These are phyloP conservation scores for Teunomyces gatunensis DNA, from an alignment of 805 yeast genomes.

Conservation along the genomic window DNA sequence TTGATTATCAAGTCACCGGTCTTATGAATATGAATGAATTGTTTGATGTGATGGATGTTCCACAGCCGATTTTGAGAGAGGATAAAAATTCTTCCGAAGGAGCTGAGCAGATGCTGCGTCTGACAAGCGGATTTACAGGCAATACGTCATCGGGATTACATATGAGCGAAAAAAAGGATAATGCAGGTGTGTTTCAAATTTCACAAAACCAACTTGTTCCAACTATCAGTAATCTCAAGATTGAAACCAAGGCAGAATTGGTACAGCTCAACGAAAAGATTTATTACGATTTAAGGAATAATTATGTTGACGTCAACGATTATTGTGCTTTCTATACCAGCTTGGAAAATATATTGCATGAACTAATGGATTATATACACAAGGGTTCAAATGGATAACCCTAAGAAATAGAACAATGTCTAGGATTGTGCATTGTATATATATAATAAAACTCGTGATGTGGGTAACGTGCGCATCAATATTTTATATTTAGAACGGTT, in stretches of 20 bases:
- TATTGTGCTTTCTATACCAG: conserved; percentile 44
- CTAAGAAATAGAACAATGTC: background rate
- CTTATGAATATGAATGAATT: conserved; percentile 39
- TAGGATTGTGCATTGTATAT: background rate
- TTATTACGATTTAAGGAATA: conserved; percentile 39
- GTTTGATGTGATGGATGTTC: conserved; percentile 43
- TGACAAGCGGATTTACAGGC: background rate
- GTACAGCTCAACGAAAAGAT: conserved; percentile 36
- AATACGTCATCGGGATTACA: background rate
- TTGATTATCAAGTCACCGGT: conserved; percentile 41
- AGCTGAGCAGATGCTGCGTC: background rate
- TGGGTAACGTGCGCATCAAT: background rate
- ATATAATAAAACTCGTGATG: background rate
- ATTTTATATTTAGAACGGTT: background rate
- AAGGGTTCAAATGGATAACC: background rate
- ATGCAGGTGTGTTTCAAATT: background rate
- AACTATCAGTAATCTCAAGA: background rate
- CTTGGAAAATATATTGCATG: conserved; percentile 39
- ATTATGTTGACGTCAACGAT: conserved; percentile 43
- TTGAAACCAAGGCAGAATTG: conserved; percentile 25
- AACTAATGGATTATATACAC: conserved; percentile 38
- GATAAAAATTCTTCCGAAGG: background rate
- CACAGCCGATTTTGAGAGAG: conserved; percentile 30
- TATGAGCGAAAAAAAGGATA: background rate
- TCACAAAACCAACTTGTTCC: background rate